Percentiles rank a stretch among this genome's conserved stretches.
Evolutionary conservation across 768 basidiomycete species (phyloP).

Genomic region (Tylopilus vinaceipallidus): DNA sequence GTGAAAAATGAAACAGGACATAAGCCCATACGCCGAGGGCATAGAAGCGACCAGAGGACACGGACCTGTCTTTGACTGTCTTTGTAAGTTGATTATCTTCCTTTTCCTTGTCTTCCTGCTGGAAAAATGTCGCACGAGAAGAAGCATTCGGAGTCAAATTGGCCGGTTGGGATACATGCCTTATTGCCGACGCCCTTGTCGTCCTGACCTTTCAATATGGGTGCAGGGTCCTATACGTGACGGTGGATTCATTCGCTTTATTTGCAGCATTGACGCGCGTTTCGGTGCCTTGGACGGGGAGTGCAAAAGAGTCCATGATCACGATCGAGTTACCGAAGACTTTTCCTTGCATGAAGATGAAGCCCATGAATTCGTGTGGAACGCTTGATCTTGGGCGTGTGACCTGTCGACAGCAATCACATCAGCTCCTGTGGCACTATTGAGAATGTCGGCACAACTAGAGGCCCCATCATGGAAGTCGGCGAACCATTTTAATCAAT

Average conservation of each 20-base stretch:
- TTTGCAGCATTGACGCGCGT: conserved; percentile 95
- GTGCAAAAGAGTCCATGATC: conserved; percentile 94
- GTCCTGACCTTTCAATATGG: conserved; percentile 51
- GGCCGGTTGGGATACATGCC: conserved; percentile 38
- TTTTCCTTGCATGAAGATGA: conserved; percentile 99
- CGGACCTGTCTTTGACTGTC: conserved; percentile 93
- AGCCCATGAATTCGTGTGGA: conserved; percentile 98
- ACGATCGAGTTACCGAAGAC: conserved; percentile 75
- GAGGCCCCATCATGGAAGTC: too few relatives aligned
- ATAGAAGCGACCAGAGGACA: too few relatives aligned
- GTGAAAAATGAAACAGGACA: neutral
- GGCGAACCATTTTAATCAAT: conserved; percentile 85
- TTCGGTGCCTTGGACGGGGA: conserved; percentile 97
- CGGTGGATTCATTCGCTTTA: conserved; percentile 98
- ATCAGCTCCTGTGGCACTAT: too few relatives aligned
- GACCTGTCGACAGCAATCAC: conserved; percentile 51
- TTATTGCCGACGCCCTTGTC: conserved; percentile 39
- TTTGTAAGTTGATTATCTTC: conserved; percentile 86
- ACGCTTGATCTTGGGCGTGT: conserved; percentile 98
- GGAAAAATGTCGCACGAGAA: neutral
- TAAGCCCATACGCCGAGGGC: too few relatives aligned
- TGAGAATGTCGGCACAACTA: too few relatives aligned
- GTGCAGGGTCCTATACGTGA: conserved; percentile 73
- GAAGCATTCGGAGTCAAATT: neutral
- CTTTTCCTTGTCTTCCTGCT: conserved; percentile 73